A percentile compares a stretch with the other conserved stretches of the same genome.
Conservation (phyloP, 2,329 filamentous ascomycete genomes). For the Aspergillus pseudoterreus region DNA sequence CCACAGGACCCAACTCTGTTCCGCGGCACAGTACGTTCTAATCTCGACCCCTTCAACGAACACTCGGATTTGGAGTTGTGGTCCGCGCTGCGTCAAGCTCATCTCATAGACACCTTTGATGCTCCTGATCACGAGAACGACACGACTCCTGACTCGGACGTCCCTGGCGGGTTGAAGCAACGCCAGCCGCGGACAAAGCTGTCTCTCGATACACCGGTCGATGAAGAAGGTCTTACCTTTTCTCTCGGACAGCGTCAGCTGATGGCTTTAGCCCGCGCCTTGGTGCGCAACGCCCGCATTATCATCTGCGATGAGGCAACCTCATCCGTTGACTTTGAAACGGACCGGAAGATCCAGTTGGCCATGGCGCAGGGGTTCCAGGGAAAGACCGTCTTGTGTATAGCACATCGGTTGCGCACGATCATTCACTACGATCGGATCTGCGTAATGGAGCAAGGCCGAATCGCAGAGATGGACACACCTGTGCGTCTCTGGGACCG, state of each 20-base stretch:
- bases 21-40: constrained; percentile 42
- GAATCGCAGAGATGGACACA: constrained; percentile 80
- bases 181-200: constrained; percentile 29
- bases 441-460: constrained; percentile 89
- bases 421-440: constrained; percentile 95
- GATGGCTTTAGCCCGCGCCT: constrained; percentile 86
- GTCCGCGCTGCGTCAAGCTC: constrained; percentile 44
- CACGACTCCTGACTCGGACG: constrained; percentile 13
- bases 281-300: constrained; percentile 83
- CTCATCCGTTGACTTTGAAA: constrained; percentile 89
- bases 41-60: constrained; percentile 45
- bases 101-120: constrained; percentile 46
- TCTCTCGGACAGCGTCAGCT: constrained; percentile 91
- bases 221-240: constrained; percentile 95
- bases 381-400: constrained; percentile 84
- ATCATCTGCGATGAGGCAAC: constrained; percentile 98
- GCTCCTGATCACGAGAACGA: constrained; percentile 46
- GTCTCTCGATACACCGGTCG: constrained; percentile 72
- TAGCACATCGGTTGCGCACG: constrained; percentile 86
- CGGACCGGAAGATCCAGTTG: constrained; percentile 85
- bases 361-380: constrained; percentile 83
- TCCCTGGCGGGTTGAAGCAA: neutral
- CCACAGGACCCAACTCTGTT: constrained; percentile 46
- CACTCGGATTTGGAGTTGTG: constrained; percentile 46
- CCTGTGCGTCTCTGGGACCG: constrained; percentile 69